Evolutionary conservation across 2,329 filamentous ascomycete genomes (phyloP).

Genomic region (Ophiostoma sp.): DNA sequence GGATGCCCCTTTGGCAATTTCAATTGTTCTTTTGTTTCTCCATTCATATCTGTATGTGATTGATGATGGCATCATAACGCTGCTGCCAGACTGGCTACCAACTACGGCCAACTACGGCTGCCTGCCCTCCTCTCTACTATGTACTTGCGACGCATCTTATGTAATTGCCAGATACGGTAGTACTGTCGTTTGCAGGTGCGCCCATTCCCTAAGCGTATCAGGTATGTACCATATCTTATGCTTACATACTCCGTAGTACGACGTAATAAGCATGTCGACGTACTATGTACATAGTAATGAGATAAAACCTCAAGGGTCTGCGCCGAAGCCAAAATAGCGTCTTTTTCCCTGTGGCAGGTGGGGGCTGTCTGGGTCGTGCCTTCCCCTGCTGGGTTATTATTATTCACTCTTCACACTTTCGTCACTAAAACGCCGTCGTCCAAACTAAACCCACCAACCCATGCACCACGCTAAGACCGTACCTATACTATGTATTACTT

Average conservation of each 20-base stretch:
- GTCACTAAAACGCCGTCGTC: neutral
- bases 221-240: neutral
- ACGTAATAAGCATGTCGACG: neutral
- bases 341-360: neutral
- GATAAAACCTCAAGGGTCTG: neutral
- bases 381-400: neutral
- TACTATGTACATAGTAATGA: neutral
- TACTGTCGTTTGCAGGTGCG: too few species aligned
- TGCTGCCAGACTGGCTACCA: neutral
- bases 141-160: too few species aligned
- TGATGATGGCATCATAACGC: too few species aligned
- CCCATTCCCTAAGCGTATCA: neutral
- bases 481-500: neutral
- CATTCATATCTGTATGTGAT: neutral
- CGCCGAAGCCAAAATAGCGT: neutral
- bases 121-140: neutral
- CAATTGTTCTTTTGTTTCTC: neutral
- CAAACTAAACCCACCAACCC: neutral
- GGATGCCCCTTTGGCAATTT: neutral
- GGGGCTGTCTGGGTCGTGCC: neutral
- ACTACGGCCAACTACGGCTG: neutral
- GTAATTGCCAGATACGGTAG: too few species aligned
- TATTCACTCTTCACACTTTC: neutral
- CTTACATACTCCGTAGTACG: neutral
- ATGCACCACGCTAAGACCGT: neutral